Evolutionary conservation across 2,329 filamentous ascomycete genomes (phyloP).

Genomic region (Penicillium sp.): DNA sequence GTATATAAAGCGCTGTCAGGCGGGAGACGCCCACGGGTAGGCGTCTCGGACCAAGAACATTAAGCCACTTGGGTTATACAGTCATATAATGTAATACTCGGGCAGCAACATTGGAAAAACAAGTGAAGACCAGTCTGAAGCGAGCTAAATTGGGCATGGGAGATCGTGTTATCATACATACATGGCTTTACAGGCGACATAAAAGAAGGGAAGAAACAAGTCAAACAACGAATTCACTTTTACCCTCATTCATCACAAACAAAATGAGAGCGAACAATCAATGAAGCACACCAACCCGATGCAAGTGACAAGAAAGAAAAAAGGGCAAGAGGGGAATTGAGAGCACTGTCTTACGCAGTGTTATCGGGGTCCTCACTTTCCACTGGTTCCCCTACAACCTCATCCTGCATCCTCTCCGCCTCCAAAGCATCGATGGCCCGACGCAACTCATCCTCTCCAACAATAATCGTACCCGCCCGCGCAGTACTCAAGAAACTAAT

Average conservation of each 20-base stretch:
- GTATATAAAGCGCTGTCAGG: too few species aligned
- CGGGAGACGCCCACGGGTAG: too few species aligned
- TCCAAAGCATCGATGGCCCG: slow-evolving; percentile 71
- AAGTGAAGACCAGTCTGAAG: neutral
- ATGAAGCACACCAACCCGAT: neutral
- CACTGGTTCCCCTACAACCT: neutral
- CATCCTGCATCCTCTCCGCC: slow-evolving; percentile 28
- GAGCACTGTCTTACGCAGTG: neutral
- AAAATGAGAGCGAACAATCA: neutral
- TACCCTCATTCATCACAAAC: neutral
- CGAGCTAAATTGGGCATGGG: neutral
- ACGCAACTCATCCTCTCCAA: slow-evolving; percentile 72
- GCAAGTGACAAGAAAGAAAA: neutral
- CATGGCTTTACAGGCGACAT: neutral
- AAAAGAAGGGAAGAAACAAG: neutral
- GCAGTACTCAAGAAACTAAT: slow-evolving; percentile 91
- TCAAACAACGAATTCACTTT: neutral
- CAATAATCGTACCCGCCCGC: slow-evolving; percentile 83
- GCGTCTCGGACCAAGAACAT: neutral
- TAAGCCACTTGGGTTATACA: neutral
- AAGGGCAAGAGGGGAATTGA: neutral
- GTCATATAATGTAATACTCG: neutral
- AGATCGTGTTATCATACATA: slow-evolving; percentile 1
- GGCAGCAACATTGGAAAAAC: neutral
- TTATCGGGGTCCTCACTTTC: neutral